Conservation (phyloP, 2,329 filamentous ascomycete species). For the Apiospora aurea region DNA sequence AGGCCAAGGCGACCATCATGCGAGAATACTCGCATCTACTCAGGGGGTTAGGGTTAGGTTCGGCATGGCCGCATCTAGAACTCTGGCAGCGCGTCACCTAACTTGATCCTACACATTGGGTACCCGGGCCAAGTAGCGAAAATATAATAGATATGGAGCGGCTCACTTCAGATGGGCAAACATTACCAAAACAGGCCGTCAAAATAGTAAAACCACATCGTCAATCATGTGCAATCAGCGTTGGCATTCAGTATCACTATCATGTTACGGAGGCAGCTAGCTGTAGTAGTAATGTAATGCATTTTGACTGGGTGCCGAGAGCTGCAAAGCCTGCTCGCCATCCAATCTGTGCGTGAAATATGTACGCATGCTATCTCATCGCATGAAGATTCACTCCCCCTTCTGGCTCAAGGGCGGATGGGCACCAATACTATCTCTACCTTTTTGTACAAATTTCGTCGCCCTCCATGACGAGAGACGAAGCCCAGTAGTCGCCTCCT, state of each 20-base stretch:
- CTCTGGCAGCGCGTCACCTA: background rate
- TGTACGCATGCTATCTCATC: background rate
- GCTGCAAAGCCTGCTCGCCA: conserved; percentile 6
- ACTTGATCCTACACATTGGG: no score
- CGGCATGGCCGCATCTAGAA: background rate
- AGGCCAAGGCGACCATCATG: background rate
- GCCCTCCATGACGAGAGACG: background rate
- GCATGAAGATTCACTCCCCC: background rate
- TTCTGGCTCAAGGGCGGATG: background rate
- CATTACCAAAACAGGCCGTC: background rate
- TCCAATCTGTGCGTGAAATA: background rate
- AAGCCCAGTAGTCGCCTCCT: background rate
- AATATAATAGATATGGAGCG: background rate
- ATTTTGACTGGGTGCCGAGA: background rate
- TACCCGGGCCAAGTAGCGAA: background rate
- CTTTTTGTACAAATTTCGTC: background rate
- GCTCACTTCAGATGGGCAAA: background rate
- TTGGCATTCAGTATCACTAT: background rate
- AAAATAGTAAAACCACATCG: background rate
- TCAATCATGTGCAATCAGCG: no score
- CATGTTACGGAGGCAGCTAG: no score
- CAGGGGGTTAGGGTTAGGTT: background rate
- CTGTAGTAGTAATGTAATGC: background rate
- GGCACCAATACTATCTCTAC: background rate
- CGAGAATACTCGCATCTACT: background rate